A percentile compares a stretch with the other conserved stretches of the same genome.
These are phyloP conservation scores for Cerrena zonata DNA, from an alignment of 1,284 basidiomycete genomes.

Conservation along the genomic window DNA sequence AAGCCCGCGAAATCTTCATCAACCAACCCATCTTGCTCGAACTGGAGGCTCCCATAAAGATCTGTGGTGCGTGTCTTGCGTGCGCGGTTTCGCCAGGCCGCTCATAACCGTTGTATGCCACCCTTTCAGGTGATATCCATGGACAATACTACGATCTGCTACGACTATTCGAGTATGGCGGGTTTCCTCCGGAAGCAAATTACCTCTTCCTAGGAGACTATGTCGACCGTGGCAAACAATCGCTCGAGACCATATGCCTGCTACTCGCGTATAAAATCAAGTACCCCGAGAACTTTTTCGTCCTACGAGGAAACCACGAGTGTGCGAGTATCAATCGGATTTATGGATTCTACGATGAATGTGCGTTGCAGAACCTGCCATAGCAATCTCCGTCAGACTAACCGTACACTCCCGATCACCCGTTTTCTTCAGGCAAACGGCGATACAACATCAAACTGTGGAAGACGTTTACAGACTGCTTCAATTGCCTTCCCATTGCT, in stretches of 20 bases:
- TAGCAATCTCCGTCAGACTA: constrained; percentile 12
- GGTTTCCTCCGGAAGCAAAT: constrained; percentile 93
- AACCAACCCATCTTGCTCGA: constrained; percentile 92
- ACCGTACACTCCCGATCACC: constrained; percentile 5
- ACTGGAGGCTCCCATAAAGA: constrained; percentile 94
- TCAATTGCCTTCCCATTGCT: constrained; percentile 92
- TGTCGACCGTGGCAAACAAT: constrained; percentile 92
- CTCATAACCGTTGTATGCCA: not conserved
- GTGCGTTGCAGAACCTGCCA: constrained; percentile 44
- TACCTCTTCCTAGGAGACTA: constrained; percentile 95
- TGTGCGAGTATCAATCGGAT: constrained; percentile 93
- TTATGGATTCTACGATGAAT: constrained; percentile 96
- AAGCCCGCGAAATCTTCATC: constrained; percentile 93
- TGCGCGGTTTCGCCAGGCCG: not conserved
- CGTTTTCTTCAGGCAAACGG: constrained; percentile 69
- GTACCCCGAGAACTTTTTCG: constrained; percentile 97
- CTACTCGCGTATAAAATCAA: constrained; percentile 95
- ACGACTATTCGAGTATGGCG: constrained; percentile 90
- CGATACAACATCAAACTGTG: constrained; percentile 97
- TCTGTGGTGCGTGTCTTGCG: constrained; percentile 69
- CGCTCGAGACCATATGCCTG: constrained; percentile 87
- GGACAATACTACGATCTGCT: constrained; percentile 94
- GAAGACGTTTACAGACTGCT: constrained; percentile 97
- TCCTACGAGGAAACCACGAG: constrained; percentile 90
- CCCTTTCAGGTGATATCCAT: constrained; percentile 76